A percentile compares a stretch with the other conserved stretches of the same genome.
These are phyloP conservation scores for Amanita muscaria DNA, from an alignment of 768 basidiomycete species.

Conservation along the genomic window DNA sequence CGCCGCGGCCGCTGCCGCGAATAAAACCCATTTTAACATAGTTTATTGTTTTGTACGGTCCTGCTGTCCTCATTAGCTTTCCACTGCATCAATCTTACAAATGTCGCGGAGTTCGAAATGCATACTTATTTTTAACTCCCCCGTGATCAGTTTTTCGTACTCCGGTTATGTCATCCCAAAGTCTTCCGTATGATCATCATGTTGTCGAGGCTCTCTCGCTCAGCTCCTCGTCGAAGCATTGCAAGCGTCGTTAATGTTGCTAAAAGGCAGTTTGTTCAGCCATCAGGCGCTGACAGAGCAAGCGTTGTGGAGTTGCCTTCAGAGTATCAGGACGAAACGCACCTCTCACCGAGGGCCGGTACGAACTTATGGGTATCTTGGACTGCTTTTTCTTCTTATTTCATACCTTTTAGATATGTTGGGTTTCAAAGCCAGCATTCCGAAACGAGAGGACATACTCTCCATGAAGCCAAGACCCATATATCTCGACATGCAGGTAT, in stretches of 20 bases:
- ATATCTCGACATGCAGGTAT: conserved; percentile 95
- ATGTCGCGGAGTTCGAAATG: no score
- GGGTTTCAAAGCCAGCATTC: conserved; percentile 73
- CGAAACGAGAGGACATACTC: conserved; percentile 46
- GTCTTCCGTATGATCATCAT: conserved; percentile 26
- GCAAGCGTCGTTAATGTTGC: conserved; percentile 21
- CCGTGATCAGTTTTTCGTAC: neutral
- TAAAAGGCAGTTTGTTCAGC: conserved; percentile 65
- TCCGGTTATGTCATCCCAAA: conserved; percentile 6
- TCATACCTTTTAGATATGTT: conserved; percentile 58
- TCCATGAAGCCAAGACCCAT: conserved; percentile 75
- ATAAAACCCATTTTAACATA: neutral
- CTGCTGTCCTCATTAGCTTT: no score
- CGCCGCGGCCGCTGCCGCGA: neutral
- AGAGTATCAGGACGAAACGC: conserved; percentile 57
- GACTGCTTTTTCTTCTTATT: neutral
- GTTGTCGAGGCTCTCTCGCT: conserved; percentile 48
- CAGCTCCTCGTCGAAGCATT: conserved; percentile 26
- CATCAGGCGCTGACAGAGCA: conserved; percentile 74
- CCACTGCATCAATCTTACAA: no score
- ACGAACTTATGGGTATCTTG: conserved; percentile 9
- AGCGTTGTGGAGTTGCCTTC: conserved; percentile 77
- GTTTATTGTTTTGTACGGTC: neutral
- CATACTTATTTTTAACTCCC: neutral
- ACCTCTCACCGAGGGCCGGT: conserved; percentile 69